Base-by-base conservation (phyloP, 768 basidiomycete genomes). In the Tulasnella sp. region DNA sequence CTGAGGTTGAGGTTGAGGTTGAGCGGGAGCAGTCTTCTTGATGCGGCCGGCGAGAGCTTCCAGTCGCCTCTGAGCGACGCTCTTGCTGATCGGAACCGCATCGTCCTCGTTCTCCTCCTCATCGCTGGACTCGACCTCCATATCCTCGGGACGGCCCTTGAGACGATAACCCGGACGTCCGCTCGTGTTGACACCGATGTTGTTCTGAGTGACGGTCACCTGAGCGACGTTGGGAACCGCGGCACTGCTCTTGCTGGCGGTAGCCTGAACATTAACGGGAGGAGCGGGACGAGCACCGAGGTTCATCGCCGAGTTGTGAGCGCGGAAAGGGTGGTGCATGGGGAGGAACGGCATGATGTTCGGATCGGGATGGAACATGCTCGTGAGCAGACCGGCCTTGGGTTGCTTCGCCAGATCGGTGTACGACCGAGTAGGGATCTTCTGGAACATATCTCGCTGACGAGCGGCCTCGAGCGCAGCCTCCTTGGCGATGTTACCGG, bases 301-400 rank as follows among this genome's bases (percentile, higher is more conserved):
- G 44, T 74, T 74, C 40, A 74, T 65, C 6, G 74, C 73, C 64
- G 74, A 74, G 41, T 74, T 74, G 62, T 74, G 74, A 17, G 62
- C 73, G 44, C 73, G 62, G 52, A 71, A 44, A 11, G 37, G 37
- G 37, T 87, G 85, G 22, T 85, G 83, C 84, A 83, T 71, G 82
- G 84, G 19, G 82, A 86, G 17, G 82, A 79, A 73, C 86, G 82
- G 79, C 87, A 89, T 1, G 39, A 78, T 88, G 89, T 44, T 81
- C 83, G 88, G 88, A 76, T 89, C 85, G 0, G 91, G 91, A 75
- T 92, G 88, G 83, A 93, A 83, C 52, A 93, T 80, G 78, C 86
- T 86, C 34, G 86, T 86, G 69, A 92, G 80, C 52, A 90, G 79
- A 3, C 90, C 91, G 9, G 84, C 85, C 63, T 81, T 79, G 11